Base-by-base conservation (phyloP, 768 basidiomycete genomes). In the Dictyophora rubrovolvata region DNA sequence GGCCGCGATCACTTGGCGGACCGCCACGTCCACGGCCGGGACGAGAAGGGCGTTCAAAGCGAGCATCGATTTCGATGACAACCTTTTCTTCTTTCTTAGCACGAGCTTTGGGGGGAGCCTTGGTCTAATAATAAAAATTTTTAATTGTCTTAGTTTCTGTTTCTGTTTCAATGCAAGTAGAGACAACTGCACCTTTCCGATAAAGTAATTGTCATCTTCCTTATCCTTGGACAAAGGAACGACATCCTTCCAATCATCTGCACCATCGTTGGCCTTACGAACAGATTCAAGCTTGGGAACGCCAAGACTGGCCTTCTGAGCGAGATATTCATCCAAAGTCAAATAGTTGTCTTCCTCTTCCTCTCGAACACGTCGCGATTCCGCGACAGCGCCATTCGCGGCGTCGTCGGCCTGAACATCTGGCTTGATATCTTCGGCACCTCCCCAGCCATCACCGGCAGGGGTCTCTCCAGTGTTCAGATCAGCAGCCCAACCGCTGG, bases 271-370 rank as follows among this genome's bases (percentile, higher is more conserved):
- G 66, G 86, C 91, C 72, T 85, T 81, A 69, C 86, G 83, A 60
- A 80, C 74, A 42, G 71, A 72, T 70, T 93, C 91, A 69, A 92
- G 80, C 74, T 93, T 90, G 67, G 87, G 89, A 50, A 92, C 71
- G 66, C 71, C 67, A 49, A 78, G 79, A 63, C 85, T 84, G 70
- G 81, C 84, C 71, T 87, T 77, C 73, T 91, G 84, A 65, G 91
- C 87, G 61, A 89, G 77, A 76, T 93, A 98, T 70, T 97, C 87
- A 54, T 96, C 94, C 69, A 93, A 80, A 47, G 94, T 94, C 67
- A 96, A 81, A 48, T 90, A 93, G 73, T 93, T 90, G 72, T 94
- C 92, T 70, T 93, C 89, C 68, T 93, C 91, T 65, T 93, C 92
- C 18, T 72, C 75, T 67, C 89, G 85, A 64, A 72, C 79, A 69